A percentile compares a stretch with the other conserved stretches of the same genome.
Evolutionary conservation across 495 filamentous ascomycete species (phyloP).

Genomic region (Annulohypoxylon moriforme): DNA sequence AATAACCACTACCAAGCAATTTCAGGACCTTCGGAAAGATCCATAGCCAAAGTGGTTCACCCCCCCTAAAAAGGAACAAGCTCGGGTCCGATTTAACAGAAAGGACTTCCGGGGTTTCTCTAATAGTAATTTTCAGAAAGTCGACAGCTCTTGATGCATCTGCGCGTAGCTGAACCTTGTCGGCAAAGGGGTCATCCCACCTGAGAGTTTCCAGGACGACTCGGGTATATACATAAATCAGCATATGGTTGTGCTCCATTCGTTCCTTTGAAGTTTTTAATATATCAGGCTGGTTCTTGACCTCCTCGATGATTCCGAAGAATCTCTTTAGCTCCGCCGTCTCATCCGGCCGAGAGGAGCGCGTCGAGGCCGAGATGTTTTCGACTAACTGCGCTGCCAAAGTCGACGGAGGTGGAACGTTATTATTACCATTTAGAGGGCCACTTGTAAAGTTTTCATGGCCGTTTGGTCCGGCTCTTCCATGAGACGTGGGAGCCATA

Average conservation of each 20-base stretch:
- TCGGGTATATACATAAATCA: conserved; percentile 84
- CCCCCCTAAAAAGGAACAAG: conserved; percentile 58
- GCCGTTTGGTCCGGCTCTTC: conserved; percentile 37
- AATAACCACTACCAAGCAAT: conserved; percentile 62
- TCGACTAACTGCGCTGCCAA: conserved; percentile 74
- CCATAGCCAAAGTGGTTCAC: conserved; percentile 82
- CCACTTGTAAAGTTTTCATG: conserved; percentile 38
- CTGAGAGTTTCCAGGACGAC: conserved; percentile 77
- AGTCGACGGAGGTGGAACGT: conserved; percentile 70
- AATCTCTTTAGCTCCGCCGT: conserved; percentile 57
- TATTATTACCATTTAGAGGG: conserved; percentile 31
- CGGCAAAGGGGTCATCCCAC: conserved; percentile 70
- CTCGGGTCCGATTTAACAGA: conserved; percentile 56
- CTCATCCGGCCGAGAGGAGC: conserved; percentile 56
- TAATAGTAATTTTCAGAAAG: conserved; percentile 73
- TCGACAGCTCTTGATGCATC: conserved; percentile 77
- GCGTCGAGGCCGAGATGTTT: conserved; percentile 59
- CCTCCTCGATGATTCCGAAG: conserved; percentile 53
- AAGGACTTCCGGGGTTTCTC: conserved; percentile 79
- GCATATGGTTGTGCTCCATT: conserved; percentile 78
- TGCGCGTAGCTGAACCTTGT: conserved; percentile 60
- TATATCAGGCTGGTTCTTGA: conserved; percentile 55
- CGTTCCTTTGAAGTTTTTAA: conserved; percentile 68
- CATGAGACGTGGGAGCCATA: conserved; percentile 53
- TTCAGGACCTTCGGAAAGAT: conserved; percentile 72